Conservation (phyloP, 768 basidiomycete species). For the Naganishia friedmannii region DNA sequence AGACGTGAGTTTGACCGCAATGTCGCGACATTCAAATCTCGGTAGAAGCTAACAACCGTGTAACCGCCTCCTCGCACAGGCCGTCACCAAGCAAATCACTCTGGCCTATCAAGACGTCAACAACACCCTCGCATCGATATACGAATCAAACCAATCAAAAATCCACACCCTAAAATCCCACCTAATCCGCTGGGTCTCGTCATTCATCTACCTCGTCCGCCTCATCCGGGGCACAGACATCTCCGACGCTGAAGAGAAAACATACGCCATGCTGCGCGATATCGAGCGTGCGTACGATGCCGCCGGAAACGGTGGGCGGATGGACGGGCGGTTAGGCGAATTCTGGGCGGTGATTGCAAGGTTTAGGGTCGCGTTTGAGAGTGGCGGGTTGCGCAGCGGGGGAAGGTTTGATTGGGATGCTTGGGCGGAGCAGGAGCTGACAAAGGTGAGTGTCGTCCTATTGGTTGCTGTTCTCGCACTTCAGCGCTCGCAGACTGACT, state of each 20-base stretch:
- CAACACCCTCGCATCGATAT: slow-evolving; percentile 13
- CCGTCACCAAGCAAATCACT: slow-evolving; percentile 24
- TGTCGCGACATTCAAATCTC: too few relatives aligned
- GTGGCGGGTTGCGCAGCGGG: slow-evolving; percentile 12
- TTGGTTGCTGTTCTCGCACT: not conserved
- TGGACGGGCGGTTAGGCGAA: slow-evolving; percentile 27
- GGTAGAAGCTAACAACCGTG: too few relatives aligned
- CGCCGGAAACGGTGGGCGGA: slow-evolving; percentile 28
- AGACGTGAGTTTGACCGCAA: slow-evolving; percentile 10
- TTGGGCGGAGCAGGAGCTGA: slow-evolving; percentile 27
- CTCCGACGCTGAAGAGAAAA: slow-evolving; percentile 22
- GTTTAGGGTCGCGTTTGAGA: slow-evolving; percentile 26
- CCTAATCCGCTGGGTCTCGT: slow-evolving; percentile 22
- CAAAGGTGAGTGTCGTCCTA: not conserved
- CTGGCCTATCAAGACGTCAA: slow-evolving; percentile 29
- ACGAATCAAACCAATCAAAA: slow-evolving; percentile 18
- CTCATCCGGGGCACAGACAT: slow-evolving; percentile 23
- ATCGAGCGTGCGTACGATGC: slow-evolving; percentile 23
- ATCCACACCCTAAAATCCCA: slow-evolving; percentile 18
- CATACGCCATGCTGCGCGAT: slow-evolving; percentile 17
- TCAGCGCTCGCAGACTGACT: not conserved
- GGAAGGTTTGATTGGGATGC: slow-evolving; percentile 30
- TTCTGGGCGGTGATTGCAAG: slow-evolving; percentile 29
- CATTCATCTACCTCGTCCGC: slow-evolving; percentile 17
- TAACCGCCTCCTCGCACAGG: too few relatives aligned